These are phyloP conservation scores for Aegilops speltoides DNA, from an alignment of 176 grass and related monocot genomes.

Conservation along the genomic window DNA sequence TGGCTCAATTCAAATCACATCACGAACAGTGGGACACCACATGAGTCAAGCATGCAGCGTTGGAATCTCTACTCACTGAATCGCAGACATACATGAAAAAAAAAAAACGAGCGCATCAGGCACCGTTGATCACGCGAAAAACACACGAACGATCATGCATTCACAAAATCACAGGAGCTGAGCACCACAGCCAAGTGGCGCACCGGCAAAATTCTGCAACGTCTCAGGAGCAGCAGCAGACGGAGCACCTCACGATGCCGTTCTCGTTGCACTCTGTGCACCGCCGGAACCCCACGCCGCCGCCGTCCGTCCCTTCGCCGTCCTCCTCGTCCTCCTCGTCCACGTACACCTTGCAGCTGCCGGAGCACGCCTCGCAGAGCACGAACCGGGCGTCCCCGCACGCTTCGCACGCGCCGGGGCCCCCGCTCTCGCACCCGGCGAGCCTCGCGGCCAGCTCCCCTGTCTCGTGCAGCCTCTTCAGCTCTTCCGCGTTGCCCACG, in stretches of 20 bases:
- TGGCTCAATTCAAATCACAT: neutral
- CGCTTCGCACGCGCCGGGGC: constrained; percentile 45
- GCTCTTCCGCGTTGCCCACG: constrained; percentile 67
- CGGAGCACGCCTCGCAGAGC: constrained; percentile 80
- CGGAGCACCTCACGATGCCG: constrained; percentile 81
- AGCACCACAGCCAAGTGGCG: constrained; percentile 14
- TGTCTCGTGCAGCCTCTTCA: constrained; percentile 83
- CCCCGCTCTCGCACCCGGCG: constrained; percentile 41
- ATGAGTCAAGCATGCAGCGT: neutral
- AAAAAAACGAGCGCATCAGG: neutral
- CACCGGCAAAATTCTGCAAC: neutral
- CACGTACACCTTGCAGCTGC: constrained; percentile 86
- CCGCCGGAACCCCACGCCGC: constrained; percentile 51
- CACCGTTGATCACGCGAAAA: neutral
- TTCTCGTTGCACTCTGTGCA: constrained; percentile 93
- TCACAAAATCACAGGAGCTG: constrained; percentile 23
- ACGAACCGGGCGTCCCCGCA: constrained; percentile 88
- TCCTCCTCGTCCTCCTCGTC: constrained; percentile 18
- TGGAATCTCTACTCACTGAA: neutral
- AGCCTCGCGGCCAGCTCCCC: constrained; percentile 60
- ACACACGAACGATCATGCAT: constrained; percentile 20
- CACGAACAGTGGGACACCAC: neutral
- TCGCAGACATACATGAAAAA: neutral
- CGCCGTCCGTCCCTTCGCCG: neutral
- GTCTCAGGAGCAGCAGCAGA: constrained; percentile 46